These are phyloP conservation scores for Petasospora fabianii DNA, from an alignment of 1,139 yeast species.

Conservation along the genomic window DNA sequence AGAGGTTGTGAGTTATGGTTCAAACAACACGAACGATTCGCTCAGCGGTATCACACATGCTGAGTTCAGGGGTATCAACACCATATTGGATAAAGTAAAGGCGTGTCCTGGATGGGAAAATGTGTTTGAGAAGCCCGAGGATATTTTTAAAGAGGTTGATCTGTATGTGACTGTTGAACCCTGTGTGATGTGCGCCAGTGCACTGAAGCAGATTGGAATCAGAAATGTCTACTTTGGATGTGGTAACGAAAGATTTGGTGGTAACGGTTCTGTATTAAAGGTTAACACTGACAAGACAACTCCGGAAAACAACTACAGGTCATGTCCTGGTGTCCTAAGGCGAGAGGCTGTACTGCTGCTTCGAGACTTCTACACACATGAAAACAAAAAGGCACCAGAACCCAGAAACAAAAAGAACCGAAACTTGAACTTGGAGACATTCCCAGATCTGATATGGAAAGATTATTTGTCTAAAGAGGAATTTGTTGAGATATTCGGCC, in stretches of 20 bases:
- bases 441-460: conserved; percentile 53
- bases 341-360: conserved; percentile 80
- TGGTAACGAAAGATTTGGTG: conserved; percentile 94
- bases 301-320: conserved; percentile 39
- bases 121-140: conserved; percentile 19
- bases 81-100: conserved; percentile 35
- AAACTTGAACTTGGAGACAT: conserved; percentile 61
- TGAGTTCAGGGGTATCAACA: conserved; percentile 77
- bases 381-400: conserved; percentile 79
- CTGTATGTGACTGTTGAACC: conserved; percentile 97
- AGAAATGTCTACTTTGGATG: conserved; percentile 81
- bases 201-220: conserved; percentile 76
- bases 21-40: conserved; percentile 85
- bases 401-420: conserved; percentile 76
- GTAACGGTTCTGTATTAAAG: conserved; percentile 81
- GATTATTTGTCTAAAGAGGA: conserved; percentile 43
- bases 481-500: conserved; percentile 50
- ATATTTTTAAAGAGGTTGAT: conserved; percentile 47
- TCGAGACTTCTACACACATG: conserved; percentile 78
- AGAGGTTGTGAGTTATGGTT: conserved; percentile 67
- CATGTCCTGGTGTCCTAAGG: conserved; percentile 75
- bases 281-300: conserved; percentile 49
- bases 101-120: conserved; percentile 16
- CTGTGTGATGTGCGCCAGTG: conserved; percentile 97
- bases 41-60: conserved; percentile 88